Conservation (phyloP, 805 yeast genomes). For the Wilhelminamyces savonicus region DNA sequence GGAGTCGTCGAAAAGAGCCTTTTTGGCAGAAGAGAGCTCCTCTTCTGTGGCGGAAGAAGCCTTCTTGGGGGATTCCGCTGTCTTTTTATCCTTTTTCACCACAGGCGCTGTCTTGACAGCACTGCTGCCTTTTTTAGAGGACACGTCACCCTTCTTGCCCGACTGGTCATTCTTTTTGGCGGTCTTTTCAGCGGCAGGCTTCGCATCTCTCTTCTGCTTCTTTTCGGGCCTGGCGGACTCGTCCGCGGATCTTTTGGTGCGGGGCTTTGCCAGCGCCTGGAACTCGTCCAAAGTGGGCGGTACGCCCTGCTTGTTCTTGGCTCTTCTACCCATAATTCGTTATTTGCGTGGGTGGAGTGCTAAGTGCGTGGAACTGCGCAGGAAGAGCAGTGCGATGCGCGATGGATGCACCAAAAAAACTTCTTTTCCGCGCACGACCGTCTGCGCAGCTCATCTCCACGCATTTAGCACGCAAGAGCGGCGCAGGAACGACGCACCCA, state of each 20-base stretch:
- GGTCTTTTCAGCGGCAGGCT: slow-evolving; percentile 9
- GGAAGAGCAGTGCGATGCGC: no score
- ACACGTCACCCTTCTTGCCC: slow-evolving; percentile 5
- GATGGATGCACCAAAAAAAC: no score
- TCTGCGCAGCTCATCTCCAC: no score
- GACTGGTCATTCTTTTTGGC: slow-evolving; percentile 8
- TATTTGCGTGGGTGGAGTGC: background rate
- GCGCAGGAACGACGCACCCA: no score
- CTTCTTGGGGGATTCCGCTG: slow-evolving; percentile 51
- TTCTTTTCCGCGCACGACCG: no score
- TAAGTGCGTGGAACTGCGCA: no score
- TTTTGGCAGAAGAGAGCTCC: slow-evolving; percentile 63
- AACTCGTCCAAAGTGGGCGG: slow-evolving; percentile 90
- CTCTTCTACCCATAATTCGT: slow-evolving; percentile 78
- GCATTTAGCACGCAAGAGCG: no score
- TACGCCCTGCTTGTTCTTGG: slow-evolving; percentile 85
- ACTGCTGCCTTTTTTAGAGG: no score
- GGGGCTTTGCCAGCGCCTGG: slow-evolving; percentile 23
- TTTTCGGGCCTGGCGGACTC: slow-evolving; percentile 5
- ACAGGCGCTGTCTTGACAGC: slow-evolving; percentile 14
- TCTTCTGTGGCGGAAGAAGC: slow-evolving; percentile 54
- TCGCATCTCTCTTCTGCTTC: slow-evolving; percentile 11
- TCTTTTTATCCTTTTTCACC: slow-evolving; percentile 15
- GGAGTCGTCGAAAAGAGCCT: slow-evolving; percentile 70
- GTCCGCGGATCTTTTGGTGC: background rate